Conservation (phyloP, 805 yeast species). For the Alloascoidea hylecoeti region DNA sequence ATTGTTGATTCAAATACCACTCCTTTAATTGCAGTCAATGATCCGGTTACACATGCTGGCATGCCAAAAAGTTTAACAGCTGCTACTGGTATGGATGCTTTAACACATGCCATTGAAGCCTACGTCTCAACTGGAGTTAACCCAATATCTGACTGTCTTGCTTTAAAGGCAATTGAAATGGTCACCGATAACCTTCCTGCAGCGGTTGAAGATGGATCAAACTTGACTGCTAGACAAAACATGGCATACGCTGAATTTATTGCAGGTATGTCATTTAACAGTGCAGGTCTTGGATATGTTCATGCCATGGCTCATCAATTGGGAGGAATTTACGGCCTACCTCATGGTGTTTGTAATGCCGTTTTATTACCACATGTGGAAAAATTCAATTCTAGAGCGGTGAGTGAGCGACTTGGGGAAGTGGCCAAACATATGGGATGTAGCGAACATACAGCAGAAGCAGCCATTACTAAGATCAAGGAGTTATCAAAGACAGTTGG, state of each 20-base stretch:
- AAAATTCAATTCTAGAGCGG: conserved; percentile 8
- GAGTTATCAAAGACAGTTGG: conserved; percentile 7
- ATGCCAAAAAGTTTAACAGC: conserved; percentile 12
- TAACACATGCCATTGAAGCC: conserved; percentile 14
- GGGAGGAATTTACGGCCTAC: conserved; percentile 13
- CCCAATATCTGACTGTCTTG: conserved; percentile 13
- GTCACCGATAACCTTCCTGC: conserved; percentile 9
- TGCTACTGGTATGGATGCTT: conserved; percentile 13
- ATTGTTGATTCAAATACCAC: conserved; percentile 13
- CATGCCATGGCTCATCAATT: conserved; percentile 14
- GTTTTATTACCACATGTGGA: conserved; percentile 13
- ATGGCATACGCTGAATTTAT: conserved; percentile 14
- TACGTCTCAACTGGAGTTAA: conserved; percentile 12
- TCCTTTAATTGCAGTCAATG: conserved; percentile 12
- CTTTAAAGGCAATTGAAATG: conserved; percentile 13
- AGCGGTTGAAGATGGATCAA: conserved; percentile 10
- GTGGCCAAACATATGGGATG: conserved; percentile 11
- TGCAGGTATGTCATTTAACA: conserved; percentile 15
- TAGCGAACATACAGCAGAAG: conserved; percentile 8
- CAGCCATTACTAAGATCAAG: conserved; percentile 8
- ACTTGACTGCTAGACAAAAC: conserved; percentile 11
- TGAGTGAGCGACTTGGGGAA: conserved; percentile 10
- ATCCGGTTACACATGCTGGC: conserved; percentile 12
- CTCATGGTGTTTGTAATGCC: conserved; percentile 14
- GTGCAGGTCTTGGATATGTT: conserved; percentile 13